These are phyloP conservation scores for Fusarium verrucosum DNA, from an alignment of 2,329 filamentous ascomycete species.

Conservation along the genomic window DNA sequence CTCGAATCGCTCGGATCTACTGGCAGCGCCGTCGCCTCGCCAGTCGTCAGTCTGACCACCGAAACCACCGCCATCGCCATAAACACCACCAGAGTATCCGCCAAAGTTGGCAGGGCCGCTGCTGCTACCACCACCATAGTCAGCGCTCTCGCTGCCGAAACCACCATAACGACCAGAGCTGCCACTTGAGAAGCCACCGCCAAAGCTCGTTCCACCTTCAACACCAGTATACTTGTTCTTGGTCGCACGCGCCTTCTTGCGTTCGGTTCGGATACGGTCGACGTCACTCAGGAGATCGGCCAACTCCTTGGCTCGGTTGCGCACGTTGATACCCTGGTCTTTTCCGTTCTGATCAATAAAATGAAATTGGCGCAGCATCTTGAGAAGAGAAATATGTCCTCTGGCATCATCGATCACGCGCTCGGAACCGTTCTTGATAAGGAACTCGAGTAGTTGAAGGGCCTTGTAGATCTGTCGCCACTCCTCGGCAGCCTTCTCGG, in stretches of 20 bases:
- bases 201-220: constrained; percentile 77
- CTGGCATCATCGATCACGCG: constrained; percentile 96
- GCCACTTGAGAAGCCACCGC: constrained; percentile 64
- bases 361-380: constrained; percentile 99
- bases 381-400: constrained; percentile 91
- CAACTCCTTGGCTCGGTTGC: constrained; percentile 95
- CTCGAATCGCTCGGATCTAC: constrained; percentile 81
- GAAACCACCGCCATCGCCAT: constrained; percentile 95
- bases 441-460: constrained; percentile 93
- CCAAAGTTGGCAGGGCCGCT: constrained; percentile 56
- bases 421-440: constrained; percentile 98
- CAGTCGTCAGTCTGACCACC: constrained; percentile 81
- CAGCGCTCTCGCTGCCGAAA: constrained; percentile 87
- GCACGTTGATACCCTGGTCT: constrained; percentile 96
- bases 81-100: constrained; percentile 77
- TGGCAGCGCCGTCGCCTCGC: constrained; percentile 61
- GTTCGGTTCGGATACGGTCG: constrained; percentile 80
- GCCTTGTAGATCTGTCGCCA: constrained; percentile 99
- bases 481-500: constrained; percentile 96
- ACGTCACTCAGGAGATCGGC: constrained; percentile 93
- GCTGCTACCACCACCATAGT: constrained; percentile 61
- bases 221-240: constrained; percentile 96
- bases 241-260: constrained; percentile 90
- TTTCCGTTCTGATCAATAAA: constrained; percentile 97
- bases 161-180: constrained; percentile 77